Percentiles rank a stretch among this genome's conserved stretches.
Conservation (phyloP, 805 yeast species). For the Lipomyces yamanashiensis region DNA sequence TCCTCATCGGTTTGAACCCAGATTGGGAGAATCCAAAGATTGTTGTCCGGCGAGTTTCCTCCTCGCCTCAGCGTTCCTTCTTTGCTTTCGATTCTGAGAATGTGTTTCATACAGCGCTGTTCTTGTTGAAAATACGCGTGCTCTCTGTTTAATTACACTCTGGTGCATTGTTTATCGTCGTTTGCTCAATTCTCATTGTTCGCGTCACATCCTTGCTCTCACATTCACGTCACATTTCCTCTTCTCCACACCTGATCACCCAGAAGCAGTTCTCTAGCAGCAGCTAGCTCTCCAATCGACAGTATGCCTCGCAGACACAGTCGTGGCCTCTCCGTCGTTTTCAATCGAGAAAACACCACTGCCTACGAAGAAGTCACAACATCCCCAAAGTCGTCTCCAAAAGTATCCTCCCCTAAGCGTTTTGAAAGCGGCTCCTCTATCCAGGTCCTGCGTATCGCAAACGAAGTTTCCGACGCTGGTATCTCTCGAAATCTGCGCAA, state of each 20-base stretch:
- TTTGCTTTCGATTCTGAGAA: too few relatives aligned
- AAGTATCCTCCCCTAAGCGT: conserved; percentile 5
- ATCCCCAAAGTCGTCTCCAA: conserved; percentile 14
- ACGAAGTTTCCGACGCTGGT: not conserved
- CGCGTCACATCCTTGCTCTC: too few relatives aligned
- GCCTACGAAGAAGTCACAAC: not conserved
- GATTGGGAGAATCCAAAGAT: too few relatives aligned
- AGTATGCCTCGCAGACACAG: conserved; percentile 9
- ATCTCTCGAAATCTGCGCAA: not conserved
- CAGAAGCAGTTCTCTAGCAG: not conserved
- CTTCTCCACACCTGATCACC: not conserved
- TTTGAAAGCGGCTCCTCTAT: conserved; percentile 15
- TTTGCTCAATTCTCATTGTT: not conserved
- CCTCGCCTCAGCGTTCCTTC: too few relatives aligned
- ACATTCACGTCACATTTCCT: not conserved
- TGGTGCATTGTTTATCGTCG: not conserved
- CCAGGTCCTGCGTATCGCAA: conserved; percentile 3
- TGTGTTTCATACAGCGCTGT: too few relatives aligned
- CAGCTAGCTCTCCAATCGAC: not conserved
- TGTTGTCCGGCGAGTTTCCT: too few relatives aligned
- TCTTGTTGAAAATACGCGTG: too few relatives aligned
- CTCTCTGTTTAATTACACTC: too few relatives aligned
- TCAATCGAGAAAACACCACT: not conserved
- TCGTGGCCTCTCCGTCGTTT: conserved; percentile 6
- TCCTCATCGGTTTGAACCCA: too few relatives aligned